Evolutionary conservation across 208 protist species (phyloP).

Genomic region (Wallacemonas sp.): DNA sequence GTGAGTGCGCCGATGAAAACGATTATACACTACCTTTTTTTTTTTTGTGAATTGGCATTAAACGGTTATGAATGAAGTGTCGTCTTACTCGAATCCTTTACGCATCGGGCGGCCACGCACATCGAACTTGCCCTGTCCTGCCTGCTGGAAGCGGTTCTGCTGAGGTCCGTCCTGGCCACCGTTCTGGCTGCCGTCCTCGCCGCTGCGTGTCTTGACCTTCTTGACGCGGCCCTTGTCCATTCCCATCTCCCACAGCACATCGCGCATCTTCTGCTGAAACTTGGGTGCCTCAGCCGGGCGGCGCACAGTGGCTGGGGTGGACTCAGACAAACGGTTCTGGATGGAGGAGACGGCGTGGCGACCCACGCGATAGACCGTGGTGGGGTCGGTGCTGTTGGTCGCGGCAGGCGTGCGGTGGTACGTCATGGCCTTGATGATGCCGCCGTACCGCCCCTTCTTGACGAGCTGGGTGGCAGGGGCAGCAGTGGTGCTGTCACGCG

Average conservation of each 20-base stretch:
- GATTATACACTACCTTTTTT: too few species aligned
- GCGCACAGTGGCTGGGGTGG: slow-evolving; percentile 44
- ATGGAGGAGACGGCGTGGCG: slow-evolving; percentile 45
- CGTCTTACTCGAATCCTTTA: slow-evolving; percentile 11
- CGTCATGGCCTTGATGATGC: slow-evolving; percentile 58
- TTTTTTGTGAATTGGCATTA: slow-evolving; percentile 18
- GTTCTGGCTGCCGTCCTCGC: slow-evolving; percentile 16
- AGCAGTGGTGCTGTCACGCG: neutral
- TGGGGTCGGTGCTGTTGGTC: neutral
- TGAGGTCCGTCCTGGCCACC: neutral
- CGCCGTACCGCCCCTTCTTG: slow-evolving; percentile 36
- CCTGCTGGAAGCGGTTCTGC: slow-evolving; percentile 55
- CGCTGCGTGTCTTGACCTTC: slow-evolving; percentile 49
- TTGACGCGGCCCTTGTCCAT: slow-evolving; percentile 88
- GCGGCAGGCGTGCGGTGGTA: slow-evolving; percentile 13
- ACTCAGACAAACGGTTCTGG: slow-evolving; percentile 26
- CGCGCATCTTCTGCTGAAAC: slow-evolving; percentile 79
- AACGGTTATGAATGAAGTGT: neutral
- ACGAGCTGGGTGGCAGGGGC: neutral
- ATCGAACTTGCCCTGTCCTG: slow-evolving; percentile 39
- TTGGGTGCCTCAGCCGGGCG: slow-evolving; percentile 49
- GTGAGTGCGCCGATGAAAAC: too few species aligned
- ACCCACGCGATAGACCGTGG: slow-evolving; percentile 24
- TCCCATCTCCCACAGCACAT: slow-evolving; percentile 81
- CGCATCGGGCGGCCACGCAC: slow-evolving; percentile 33